Evolutionary conservation across 2,329 filamentous ascomycete genomes (phyloP), one percentile per base, ranked within the genome.

Genomic region (Talaromyces verruculosus): DNA sequence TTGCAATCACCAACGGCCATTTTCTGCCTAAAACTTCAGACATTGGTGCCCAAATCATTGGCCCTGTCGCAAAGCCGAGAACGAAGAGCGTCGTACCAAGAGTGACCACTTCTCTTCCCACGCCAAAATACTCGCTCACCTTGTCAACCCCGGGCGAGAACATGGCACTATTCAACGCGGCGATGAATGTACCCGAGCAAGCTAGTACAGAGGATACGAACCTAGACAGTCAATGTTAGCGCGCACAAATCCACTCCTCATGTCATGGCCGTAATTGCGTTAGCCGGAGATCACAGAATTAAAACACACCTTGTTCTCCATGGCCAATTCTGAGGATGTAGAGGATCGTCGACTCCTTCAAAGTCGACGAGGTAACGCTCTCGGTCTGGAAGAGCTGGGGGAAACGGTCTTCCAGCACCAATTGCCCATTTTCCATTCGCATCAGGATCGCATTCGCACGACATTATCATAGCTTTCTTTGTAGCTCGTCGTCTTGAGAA

Each of bases 61-160:
- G 88, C 0, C 89, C 88, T 1, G 88, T 72, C 0, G 83, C 84
- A 67, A 87, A 87, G 1, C 84, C 81, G 43, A 84, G 77, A 0
- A 85, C 76, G 51, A 84, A 82, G 2, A 85, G 70, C 0, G 81
- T 81, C 0, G 83, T 80, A 2, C 83, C 83, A 7, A 85, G 75
- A 0, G 77, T 79, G 1, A 78, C 72, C 2, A 83, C 78, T 67
- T 83, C 78, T 0, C 67, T 72, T n/a, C 78, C 77, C 17, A 84
- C 78, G 13, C 80, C 67, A 68, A 84, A 85, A 10, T 84, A 73
- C 3, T 66, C 55, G 13, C 85, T 84, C 7, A 92, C 82, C 6
- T 79, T 71, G 3, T 67, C 67, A 0, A 88, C 89, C 4, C 88
- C 88, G 17, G 87, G 80, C 1, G 89, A 91, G 79, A 91, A 92